phyloP scores from a whole-genome alignment of 768 basidiomycete species.

The Crucibulum laeve region DNA sequence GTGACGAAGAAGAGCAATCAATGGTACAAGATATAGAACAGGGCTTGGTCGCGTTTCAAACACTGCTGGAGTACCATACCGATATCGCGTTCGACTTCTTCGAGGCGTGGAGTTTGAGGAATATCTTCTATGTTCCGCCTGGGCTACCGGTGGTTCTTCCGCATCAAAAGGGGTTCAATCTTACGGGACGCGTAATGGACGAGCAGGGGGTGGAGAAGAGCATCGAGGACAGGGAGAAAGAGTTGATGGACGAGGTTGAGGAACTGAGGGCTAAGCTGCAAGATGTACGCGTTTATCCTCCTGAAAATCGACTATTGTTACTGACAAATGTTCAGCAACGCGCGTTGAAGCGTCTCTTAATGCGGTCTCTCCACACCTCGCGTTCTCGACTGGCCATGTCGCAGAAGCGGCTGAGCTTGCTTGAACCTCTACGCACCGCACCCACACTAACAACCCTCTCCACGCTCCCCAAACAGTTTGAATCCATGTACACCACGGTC shows the following conservation, averaged over 20 bases:
- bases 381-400: background rate
- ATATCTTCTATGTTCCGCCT: slow-evolving; percentile 76
- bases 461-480: slow-evolving; percentile 30
- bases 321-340: background rate
- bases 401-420: background rate
- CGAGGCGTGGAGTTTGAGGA: slow-evolving; percentile 84
- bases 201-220: background rate
- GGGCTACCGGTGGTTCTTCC: slow-evolving; percentile 70
- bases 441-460: slow-evolving; percentile 28
- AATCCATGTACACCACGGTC: slow-evolving; percentile 41
- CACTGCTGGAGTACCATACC: slow-evolving; percentile 81
- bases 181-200: too few species aligned
- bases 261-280: slow-evolving; percentile 5
- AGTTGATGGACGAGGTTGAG: slow-evolving; percentile 3
- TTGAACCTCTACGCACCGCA: background rate
- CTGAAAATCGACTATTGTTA: background rate
- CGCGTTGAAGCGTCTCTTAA: background rate
- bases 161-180: slow-evolving; percentile 70
- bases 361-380: background rate
- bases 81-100: slow-evolving; percentile 92
- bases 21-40: slow-evolving; percentile 70
- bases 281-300: background rate
- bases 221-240: slow-evolving; percentile 9
- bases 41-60: slow-evolving; percentile 84
- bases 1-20: slow-evolving; percentile 43